A percentile compares a stretch with the other conserved stretches of the same genome.
These are phyloP conservation scores for Rhododendron henanense DNA, from an alignment of 148 eudicot genomes.

Conservation along the genomic window DNA sequence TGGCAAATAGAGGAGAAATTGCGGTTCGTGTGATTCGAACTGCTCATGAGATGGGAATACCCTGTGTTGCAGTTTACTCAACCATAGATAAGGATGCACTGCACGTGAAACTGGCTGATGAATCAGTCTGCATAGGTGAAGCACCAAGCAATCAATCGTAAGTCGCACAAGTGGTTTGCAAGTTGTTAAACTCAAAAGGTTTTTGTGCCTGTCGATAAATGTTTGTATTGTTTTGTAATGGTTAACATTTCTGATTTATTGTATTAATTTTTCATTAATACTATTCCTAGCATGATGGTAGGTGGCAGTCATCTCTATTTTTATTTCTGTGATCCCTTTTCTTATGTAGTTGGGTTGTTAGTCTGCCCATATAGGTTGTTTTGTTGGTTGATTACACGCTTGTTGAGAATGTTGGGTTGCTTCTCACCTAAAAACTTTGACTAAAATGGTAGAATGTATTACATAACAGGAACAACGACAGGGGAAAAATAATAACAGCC, in stretches of 20 bases:
- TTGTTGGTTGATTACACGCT: background rate
- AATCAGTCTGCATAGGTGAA: constrained; percentile 97
- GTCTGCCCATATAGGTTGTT: background rate
- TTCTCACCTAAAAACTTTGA: background rate
- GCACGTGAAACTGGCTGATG: constrained; percentile 94
- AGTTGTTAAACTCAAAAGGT: background rate
- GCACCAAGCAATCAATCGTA: constrained; percentile 98
- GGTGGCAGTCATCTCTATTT: background rate
- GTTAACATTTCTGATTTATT: background rate
- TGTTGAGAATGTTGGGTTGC: background rate
- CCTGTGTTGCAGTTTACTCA: constrained; percentile 96
- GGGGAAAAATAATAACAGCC: background rate
- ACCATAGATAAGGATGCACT: constrained; percentile 97
- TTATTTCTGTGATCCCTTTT: background rate
- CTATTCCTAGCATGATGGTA: background rate
- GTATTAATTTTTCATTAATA: background rate
- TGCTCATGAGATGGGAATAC: constrained; percentile 99
- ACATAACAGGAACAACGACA: background rate
- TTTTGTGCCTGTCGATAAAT: background rate
- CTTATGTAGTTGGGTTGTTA: background rate
- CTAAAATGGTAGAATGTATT: background rate
- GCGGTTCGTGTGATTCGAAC: constrained; percentile 96
- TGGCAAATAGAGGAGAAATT: constrained; percentile 97
- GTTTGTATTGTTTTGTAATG: background rate
- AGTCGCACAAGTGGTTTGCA: constrained; percentile 23